Conservation (phyloP, 768 basidiomycete genomes). For the Phlebiopsis gigantea region DNA sequence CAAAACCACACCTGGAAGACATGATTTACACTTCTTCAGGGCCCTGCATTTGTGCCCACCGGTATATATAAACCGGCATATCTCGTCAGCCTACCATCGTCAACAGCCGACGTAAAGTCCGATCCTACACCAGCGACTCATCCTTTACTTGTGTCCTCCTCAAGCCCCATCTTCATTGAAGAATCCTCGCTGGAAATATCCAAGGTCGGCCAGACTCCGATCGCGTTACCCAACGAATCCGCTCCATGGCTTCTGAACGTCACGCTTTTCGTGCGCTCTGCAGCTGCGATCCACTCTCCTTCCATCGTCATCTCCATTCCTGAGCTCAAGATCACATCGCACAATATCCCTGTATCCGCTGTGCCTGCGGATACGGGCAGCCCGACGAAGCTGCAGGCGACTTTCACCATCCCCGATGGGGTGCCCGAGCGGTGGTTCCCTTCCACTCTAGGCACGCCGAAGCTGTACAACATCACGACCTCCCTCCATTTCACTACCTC, state of each 20-base stretch:
- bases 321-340: constrained; percentile 39
- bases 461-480: constrained; percentile 47
- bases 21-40: constrained; percentile 25
- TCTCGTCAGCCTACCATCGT: constrained; percentile 36
- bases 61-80: constrained; percentile 55
- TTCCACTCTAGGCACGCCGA: constrained; percentile 48
- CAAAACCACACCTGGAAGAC: neutral
- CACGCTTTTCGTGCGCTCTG: constrained; percentile 43
- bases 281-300: constrained; percentile 29
- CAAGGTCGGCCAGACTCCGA: constrained; percentile 43
- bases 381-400: constrained; percentile 37
- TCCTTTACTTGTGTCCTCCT: constrained; percentile 21
- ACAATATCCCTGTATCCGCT: constrained; percentile 24
- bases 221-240: constrained; percentile 34
- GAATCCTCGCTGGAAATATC: constrained; percentile 51
- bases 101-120: neutral
- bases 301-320: constrained; percentile 39
- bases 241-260: constrained; percentile 55
- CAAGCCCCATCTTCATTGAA: constrained; percentile 37
- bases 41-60: constrained; percentile 51
- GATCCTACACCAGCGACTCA: constrained; percentile 13
- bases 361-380: constrained; percentile 21
- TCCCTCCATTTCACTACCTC: constrained; percentile 26
- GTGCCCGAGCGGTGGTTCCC: constrained; percentile 51
- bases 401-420: constrained; percentile 41